These are phyloP conservation scores for Cercospora nicotianae DNA, from an alignment of 2,329 filamentous ascomycete genomes.

Conservation along the genomic window DNA sequence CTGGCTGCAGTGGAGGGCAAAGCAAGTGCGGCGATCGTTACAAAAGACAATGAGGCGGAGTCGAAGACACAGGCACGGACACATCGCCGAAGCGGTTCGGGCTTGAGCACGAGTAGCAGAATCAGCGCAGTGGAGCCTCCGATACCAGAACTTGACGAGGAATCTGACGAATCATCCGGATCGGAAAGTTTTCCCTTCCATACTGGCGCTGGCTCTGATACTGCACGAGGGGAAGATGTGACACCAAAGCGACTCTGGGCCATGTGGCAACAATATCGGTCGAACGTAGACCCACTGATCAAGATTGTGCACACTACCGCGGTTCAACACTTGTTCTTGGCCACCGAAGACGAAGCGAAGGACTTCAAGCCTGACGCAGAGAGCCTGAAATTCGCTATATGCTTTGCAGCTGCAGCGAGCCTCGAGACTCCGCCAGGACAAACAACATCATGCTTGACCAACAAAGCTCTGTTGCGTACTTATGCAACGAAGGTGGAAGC, in stretches of 20 bases:
- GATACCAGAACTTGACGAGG: slow-evolving; percentile 17
- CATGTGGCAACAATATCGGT: slow-evolving; percentile 25
- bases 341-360: slow-evolving; percentile 10
- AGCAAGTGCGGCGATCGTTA: not conserved
- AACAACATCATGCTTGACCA: slow-evolving; percentile 9
- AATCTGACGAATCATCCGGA: not conserved
- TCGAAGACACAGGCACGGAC: slow-evolving; percentile 10
- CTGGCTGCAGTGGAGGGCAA: slow-evolving; percentile 16
- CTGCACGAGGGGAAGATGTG: slow-evolving; percentile 9
- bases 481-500: slow-evolving; percentile 21
- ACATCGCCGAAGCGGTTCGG: slow-evolving; percentile 14
- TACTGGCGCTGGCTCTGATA: not conserved
- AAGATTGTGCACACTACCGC: slow-evolving; percentile 24
- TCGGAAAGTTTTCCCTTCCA: slow-evolving; percentile 14
- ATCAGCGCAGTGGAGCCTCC: slow-evolving; percentile 14
- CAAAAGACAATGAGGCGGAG: slow-evolving; percentile 6
- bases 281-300: slow-evolving; percentile 25
- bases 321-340: slow-evolving; percentile 22
- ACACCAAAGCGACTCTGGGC: slow-evolving; percentile 20
- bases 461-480: slow-evolving; percentile 13
- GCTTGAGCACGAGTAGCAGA: slow-evolving; percentile 13
- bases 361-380: slow-evolving; percentile 14
- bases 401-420: slow-evolving; percentile 26
- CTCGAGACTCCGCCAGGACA: slow-evolving; percentile 12
- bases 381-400: slow-evolving; percentile 25